phyloP scores from a whole-genome alignment of 1,284 basidiomycete genomes.

The Ustilago hordei region DNA sequence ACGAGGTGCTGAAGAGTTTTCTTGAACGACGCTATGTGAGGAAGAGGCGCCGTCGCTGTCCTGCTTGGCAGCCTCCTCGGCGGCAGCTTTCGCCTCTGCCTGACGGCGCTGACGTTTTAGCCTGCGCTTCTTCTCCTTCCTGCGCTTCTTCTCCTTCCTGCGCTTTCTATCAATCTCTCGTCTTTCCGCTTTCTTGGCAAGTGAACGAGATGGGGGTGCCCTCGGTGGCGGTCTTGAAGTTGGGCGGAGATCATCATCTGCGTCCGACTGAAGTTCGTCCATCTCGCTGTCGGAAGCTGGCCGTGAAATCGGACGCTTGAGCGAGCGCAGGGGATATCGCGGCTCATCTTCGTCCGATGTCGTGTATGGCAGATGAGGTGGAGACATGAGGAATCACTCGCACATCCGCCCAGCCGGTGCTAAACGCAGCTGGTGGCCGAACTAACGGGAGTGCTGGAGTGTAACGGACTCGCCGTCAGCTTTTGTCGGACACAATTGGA shows the following conservation, averaged over 20 bases:
- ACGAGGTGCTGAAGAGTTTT: not conserved
- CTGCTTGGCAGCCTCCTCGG: constrained; percentile 5
- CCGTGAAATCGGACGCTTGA: not conserved
- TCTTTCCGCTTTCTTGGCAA: not conserved
- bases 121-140: constrained; percentile 18
- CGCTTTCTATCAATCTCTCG: constrained; percentile 1
- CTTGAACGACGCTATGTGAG: not conserved
- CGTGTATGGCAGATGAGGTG: constrained; percentile 17
- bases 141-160: constrained; percentile 14
- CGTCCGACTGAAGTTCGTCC: constrained; percentile 24
- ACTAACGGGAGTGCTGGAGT: not conserved
- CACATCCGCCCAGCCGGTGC: not conserved
- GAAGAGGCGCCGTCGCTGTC: constrained; percentile 4
- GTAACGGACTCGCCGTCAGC: not conserved
- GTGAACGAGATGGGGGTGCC: not conserved
- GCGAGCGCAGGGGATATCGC: constrained; percentile 11
- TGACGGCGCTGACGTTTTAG: constrained; percentile 1
- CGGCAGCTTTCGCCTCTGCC: constrained; percentile 15
- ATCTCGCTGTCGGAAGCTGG: constrained; percentile 4
- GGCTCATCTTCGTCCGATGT: constrained; percentile 22
- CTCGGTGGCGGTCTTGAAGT: not conserved
- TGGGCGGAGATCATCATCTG: constrained; percentile 12
- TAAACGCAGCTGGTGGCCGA: not conserved
- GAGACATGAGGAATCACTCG: constrained; percentile 20
- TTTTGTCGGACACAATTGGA: not conserved